Evolutionary conservation across 352 stramenopile species (phyloP).

Genomic region (Plasmopara halstedii): DNA sequence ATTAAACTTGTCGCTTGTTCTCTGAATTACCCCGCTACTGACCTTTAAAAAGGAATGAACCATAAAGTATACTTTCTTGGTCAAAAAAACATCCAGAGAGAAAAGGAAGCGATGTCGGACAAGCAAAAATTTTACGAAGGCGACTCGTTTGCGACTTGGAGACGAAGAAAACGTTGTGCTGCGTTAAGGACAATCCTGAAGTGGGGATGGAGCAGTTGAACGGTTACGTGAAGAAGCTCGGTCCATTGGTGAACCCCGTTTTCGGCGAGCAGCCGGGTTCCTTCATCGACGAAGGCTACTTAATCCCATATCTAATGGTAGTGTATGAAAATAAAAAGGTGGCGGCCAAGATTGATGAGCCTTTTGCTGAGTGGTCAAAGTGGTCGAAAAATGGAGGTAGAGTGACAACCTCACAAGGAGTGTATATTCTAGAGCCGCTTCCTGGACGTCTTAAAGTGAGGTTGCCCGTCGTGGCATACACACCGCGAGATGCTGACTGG

Average conservation of each 20-base stretch:
- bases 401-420: slow-evolving; percentile 2
- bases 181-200: slow-evolving; percentile 3
- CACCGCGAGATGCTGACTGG: neutral
- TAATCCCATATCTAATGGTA: slow-evolving; percentile 9
- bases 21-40: too few relatives aligned
- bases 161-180: slow-evolving; percentile 18
- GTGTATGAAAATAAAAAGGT: slow-evolving; percentile 11
- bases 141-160: slow-evolving; percentile 18
- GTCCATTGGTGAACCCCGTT: slow-evolving; percentile 11
- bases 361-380: neutral
- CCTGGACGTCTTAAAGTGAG: slow-evolving; percentile 2
- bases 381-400: slow-evolving; percentile 3
- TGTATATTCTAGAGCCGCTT: slow-evolving; percentile 2
- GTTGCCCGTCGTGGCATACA: slow-evolving; percentile 9
- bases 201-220: slow-evolving; percentile 15
- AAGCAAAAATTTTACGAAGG: too few relatives aligned
- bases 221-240: slow-evolving; percentile 8
- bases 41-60: too few relatives aligned
- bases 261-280: slow-evolving; percentile 16
- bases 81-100: too few relatives aligned
- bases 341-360: neutral
- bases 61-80: too few relatives aligned
- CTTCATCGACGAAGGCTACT: slow-evolving; percentile 17
- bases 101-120: too few relatives aligned
- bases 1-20: too few relatives aligned